phyloP scores from a whole-genome alignment of 2,329 filamentous ascomycete species.

The Ophiostoma sp. region DNA sequence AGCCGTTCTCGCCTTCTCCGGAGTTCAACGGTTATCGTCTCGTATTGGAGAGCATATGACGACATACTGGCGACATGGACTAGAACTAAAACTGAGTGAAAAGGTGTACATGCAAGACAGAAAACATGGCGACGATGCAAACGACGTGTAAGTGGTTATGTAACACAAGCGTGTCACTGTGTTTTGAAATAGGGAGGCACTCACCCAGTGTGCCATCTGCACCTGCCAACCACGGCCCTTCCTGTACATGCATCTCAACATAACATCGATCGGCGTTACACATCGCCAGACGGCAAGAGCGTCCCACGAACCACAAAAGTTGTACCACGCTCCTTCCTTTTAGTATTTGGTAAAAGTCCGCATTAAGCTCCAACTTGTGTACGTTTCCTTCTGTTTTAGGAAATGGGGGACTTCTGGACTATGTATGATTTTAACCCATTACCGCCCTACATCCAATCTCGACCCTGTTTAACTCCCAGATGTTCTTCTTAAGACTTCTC shows the following conservation, averaged over 20 bases:
- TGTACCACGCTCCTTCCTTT: background rate
- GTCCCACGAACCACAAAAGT: background rate
- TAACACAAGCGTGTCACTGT: background rate
- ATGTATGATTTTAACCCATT: background rate
- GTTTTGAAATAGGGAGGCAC: slow-evolving; percentile 1
- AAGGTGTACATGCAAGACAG: background rate
- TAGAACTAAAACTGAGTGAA: background rate
- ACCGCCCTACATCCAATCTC: background rate
- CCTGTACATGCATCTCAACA: background rate
- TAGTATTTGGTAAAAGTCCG: background rate
- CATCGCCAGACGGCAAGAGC: slow-evolving; percentile 3
- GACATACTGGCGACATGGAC: background rate
- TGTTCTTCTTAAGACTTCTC: background rate
- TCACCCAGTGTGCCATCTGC: background rate
- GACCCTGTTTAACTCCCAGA: background rate
- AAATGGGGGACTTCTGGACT: background rate
- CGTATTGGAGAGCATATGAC: background rate
- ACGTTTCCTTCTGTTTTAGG: slow-evolving; percentile 2
- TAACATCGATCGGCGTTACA: background rate
- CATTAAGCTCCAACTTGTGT: background rate
- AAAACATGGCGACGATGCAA: background rate
- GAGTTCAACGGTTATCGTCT: background rate
- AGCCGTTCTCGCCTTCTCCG: background rate
- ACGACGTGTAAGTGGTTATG: background rate
- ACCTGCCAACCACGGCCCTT: background rate